Evolutionary conservation across 2,329 filamentous ascomycete genomes (phyloP), one percentile per base, ranked within the genome.

Genomic region (Pseudocercospora pini-densiflorae): DNA sequence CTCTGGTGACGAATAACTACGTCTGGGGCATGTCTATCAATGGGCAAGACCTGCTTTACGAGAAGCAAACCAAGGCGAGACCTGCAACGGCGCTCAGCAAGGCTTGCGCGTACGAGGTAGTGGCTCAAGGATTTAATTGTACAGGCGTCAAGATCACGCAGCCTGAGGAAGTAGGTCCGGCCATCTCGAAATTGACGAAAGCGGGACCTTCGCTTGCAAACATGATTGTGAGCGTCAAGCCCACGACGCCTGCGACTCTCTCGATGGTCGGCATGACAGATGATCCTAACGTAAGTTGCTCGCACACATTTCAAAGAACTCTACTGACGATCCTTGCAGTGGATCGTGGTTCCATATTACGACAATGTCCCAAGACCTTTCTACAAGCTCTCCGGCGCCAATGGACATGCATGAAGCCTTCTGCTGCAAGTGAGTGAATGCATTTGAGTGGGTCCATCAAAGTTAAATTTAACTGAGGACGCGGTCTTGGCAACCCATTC

Each of bases 301-400:
- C 54, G 59, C 36, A 65, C 55, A 40, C 23, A 40, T 43, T 31
- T 23, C n/a, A 9, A 27, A 19, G 23, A 43, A 19, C 5, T 47
- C 21, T 27, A 14, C 40, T 57, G 40, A 40, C 19, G 24, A 21
- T 45, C 47, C 40, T 29, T 45, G 9, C 61, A 70, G 68, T 62
- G 65, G 8, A 81, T 84, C 65, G 81, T 83, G 27, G 81, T 84
- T 61, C 82, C 82, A 2, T 84, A 84, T 68, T 83, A 84, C 70
- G 81, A 83, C 62, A 84, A 84, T 68, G 72, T 83, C 24, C 81
- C 81, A 0, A 71, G 79, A 58, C 74, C 77, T 7, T 73, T 57
- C 51, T 72, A 69, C 45, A 70, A 69, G 62, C 54, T 66, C 45
- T 33, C 58, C 43, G 12, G 24, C 19, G 47, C 33, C 8, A 60